Base-by-base conservation (phyloP, 2,329 filamentous ascomycete genomes). In the Seiridium unicorne region DNA sequence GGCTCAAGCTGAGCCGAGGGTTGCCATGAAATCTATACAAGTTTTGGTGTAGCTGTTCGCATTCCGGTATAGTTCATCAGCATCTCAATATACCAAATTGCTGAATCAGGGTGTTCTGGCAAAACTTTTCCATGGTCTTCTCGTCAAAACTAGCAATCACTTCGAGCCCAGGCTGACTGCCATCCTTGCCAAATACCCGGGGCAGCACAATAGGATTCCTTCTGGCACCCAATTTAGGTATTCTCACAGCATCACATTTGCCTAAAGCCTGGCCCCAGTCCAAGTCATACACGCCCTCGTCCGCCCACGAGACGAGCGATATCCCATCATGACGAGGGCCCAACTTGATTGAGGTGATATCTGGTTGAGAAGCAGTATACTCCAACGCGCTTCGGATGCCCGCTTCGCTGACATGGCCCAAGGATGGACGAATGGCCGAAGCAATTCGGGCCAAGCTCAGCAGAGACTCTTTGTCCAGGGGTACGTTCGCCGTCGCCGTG, bases 251-350 rank as follows among this genome's bases (percentile, higher is more conserved):
- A 10, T 71, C 71, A 54, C 70, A 72, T 32, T 55, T 62, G 3
- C 68, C 69, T 1, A 69, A 10, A 0, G 34, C 44, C 3, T 57
- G 48, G 1, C 70, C 71, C 70, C 70, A 73, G 34, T 69, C 55
- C 3, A 72, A 62, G 47, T 65, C 65, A 42, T 68, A 70, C 13
- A 63, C 58, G 3, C 56, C 60, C 51, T 72, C 61, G 35, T 69
- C 67, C 1, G 71, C 71, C 70, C 71, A 73, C 7, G 70, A 72
- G n/a, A 72, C 69, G 10, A 72, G 64, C n/a, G 68, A 70, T 5
- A 69, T 64, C 7, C 62, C 63, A 42, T 63, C 62, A 35, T 65
- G 63, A 2, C 49, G 64, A 4, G 65, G 67, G 4, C 65, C 68
- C 13, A 67, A 55, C 5, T 56, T 61, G 40, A 68, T 60, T 5